Conservation (phyloP, 2,329 filamentous ascomycete genomes). For the Trichothecium roseum region DNA sequence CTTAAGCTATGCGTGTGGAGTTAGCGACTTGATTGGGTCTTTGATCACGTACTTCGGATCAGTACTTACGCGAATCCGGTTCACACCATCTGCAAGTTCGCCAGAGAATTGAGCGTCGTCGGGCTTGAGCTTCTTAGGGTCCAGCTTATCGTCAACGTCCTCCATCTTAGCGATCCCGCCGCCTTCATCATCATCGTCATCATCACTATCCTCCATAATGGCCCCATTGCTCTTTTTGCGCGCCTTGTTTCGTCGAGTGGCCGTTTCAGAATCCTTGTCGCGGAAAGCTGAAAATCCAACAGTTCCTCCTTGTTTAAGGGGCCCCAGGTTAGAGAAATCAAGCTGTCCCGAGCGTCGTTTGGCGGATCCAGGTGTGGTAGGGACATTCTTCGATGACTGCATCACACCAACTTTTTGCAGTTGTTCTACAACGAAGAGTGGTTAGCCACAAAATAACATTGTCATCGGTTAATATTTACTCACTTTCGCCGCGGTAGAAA, state of each 20-base stretch:
- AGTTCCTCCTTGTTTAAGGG: constrained; percentile 76
- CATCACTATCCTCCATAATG: constrained; percentile 65
- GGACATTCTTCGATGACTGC: constrained; percentile 51
- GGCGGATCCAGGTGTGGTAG: constrained; percentile 47
- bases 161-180: constrained; percentile 53
- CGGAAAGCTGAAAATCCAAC: constrained; percentile 86
- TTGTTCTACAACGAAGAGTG: constrained; percentile 56
- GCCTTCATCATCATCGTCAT: constrained; percentile 58
- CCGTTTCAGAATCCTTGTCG: constrained; percentile 49
- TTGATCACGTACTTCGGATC: constrained; percentile 16
- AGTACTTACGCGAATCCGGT: constrained; percentile 63
- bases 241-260: constrained; percentile 44
- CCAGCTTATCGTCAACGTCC: constrained; percentile 8
- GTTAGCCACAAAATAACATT: no score
- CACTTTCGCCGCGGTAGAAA: constrained; percentile 91
- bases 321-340: constrained; percentile 76
- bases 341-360: constrained; percentile 76
- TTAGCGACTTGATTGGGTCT: constrained; percentile 8
- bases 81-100: constrained; percentile 70
- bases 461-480: constrained; percentile 27
- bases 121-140: constrained; percentile 42
- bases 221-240: constrained; percentile 55
- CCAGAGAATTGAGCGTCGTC: constrained; percentile 65
- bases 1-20: constrained; percentile 53
- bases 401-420: constrained; percentile 93